phyloP scores from a whole-genome alignment of 202 grass and related monocot species.

The Panicum virgatum region DNA sequence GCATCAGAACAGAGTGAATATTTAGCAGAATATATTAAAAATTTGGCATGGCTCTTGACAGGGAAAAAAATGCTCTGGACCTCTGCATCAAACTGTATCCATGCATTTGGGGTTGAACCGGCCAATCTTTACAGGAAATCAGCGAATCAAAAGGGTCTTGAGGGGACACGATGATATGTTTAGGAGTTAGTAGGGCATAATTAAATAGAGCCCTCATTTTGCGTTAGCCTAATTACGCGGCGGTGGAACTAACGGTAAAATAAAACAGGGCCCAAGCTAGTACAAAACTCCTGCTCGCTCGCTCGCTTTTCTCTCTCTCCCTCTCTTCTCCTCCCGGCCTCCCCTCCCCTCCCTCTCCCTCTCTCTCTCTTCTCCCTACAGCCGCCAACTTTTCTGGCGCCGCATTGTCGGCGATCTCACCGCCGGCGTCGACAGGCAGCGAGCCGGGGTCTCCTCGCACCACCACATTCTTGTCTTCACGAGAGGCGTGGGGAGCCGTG shows the following conservation, averaged over 20 bases:
- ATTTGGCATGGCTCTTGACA: neutral
- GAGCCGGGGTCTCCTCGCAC: neutral
- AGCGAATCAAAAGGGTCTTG: neutral
- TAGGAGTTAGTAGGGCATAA: neutral
- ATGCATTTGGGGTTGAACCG: neutral
- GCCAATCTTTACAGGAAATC: neutral
- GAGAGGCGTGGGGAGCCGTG: neutral
- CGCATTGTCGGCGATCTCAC: conserved; percentile 3
- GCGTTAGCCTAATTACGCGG: conserved; percentile 9
- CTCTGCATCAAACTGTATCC: neutral
- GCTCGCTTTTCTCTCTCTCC: neutral
- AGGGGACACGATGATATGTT: neutral
- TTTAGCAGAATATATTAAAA: neutral
- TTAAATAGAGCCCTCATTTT: neutral
- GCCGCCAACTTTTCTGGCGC: conserved; percentile 17
- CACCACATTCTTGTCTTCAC: neutral
- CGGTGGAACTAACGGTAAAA: conserved; percentile 14
- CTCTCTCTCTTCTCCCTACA: neutral
- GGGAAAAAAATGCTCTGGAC: neutral
- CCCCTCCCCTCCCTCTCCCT: neutral
- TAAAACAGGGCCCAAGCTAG: conserved; percentile 1
- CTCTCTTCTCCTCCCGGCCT: no score
- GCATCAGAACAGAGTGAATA: no score
- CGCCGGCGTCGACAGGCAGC: neutral
- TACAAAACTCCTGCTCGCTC: conserved; percentile 15